Evolutionary conservation across 2,329 filamentous ascomycete species (phyloP).

Genomic region (Akanthomyces uredinophilus): DNA sequence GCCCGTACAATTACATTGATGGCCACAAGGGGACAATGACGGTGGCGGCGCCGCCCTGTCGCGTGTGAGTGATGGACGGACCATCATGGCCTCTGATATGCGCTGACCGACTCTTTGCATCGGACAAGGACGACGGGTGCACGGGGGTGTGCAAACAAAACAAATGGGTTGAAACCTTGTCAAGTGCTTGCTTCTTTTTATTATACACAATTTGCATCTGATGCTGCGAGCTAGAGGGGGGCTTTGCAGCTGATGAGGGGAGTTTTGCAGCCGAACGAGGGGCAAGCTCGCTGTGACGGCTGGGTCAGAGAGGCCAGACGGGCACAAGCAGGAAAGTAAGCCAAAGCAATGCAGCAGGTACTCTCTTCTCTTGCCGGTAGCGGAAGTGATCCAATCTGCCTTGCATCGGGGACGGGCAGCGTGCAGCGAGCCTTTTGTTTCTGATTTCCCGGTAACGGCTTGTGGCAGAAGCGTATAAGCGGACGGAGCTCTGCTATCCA

Average conservation of each 20-base stretch:
- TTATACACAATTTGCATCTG: neutral
- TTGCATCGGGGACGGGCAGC: neutral
- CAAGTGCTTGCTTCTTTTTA: neutral
- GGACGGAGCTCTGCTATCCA: neutral
- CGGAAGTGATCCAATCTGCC: neutral
- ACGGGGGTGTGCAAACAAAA: neutral
- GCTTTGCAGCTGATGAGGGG: neutral
- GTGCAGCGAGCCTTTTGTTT: neutral
- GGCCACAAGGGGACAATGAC: neutral
- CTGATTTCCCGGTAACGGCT: neutral
- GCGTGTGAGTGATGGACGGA: neutral
- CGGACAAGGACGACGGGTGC: neutral
- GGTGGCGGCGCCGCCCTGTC: neutral
- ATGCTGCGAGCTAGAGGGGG: constrained; percentile 10
- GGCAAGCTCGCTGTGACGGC: neutral
- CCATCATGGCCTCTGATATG: neutral
- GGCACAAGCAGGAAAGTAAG: neutral
- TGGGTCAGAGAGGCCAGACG: neutral
- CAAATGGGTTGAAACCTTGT: neutral
- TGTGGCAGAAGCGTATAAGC: neutral
- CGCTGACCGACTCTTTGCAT: constrained; percentile 12
- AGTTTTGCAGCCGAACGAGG: neutral
- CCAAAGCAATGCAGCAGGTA: neutral
- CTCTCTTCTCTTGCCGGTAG: neutral
- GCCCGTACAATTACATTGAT: neutral